Percentiles rank a stretch among this genome's conserved stretches.
These are phyloP conservation scores for Apophysomyces sp. DNA, from an alignment of 371 early-diverging fungal genomes.

Conservation along the genomic window DNA sequence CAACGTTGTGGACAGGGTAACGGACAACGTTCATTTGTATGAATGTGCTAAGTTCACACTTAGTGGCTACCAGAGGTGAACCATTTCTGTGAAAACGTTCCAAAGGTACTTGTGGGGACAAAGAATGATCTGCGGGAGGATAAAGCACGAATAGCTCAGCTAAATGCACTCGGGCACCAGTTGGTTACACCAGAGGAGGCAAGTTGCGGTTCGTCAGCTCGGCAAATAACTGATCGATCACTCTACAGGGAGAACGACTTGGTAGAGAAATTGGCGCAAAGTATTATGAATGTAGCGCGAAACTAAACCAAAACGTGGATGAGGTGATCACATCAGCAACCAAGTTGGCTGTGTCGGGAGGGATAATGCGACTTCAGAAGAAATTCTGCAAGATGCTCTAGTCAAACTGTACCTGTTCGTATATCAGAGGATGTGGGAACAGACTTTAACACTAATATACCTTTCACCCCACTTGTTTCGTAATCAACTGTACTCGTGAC, in stretches of 20 bases:
- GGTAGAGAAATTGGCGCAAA: constrained; percentile 50
- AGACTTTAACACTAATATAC: too few species aligned
- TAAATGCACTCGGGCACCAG: constrained; percentile 34
- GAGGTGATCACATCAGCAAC: constrained; percentile 51
- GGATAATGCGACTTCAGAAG: constrained; percentile 42
- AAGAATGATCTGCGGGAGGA: constrained; percentile 82
- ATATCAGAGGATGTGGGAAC: too few species aligned
- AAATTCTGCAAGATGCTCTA: constrained; percentile 35
- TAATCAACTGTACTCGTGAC: too few species aligned
- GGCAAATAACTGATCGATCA: neutral
- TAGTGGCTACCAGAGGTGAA: constrained; percentile 86
- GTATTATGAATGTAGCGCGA: constrained; percentile 56
- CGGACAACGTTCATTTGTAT: neutral
- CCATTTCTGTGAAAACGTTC: constrained; percentile 81
- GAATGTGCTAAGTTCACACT: neutral
- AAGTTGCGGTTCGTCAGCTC: neutral
- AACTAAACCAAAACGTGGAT: constrained; percentile 40
- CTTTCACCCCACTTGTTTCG: too few species aligned
- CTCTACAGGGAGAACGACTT: constrained; percentile 39
- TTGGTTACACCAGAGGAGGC: constrained; percentile 35
- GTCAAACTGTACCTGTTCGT: neutral
- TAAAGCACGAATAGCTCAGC: constrained; percentile 25
- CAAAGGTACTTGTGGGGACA: constrained; percentile 87
- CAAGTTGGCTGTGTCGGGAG: constrained; percentile 40
- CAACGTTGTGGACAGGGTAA: constrained; percentile 62